These are phyloP conservation scores for Francoa sonchifolia DNA, from an alignment of 441 rosid genomes.

Conservation along the genomic window DNA sequence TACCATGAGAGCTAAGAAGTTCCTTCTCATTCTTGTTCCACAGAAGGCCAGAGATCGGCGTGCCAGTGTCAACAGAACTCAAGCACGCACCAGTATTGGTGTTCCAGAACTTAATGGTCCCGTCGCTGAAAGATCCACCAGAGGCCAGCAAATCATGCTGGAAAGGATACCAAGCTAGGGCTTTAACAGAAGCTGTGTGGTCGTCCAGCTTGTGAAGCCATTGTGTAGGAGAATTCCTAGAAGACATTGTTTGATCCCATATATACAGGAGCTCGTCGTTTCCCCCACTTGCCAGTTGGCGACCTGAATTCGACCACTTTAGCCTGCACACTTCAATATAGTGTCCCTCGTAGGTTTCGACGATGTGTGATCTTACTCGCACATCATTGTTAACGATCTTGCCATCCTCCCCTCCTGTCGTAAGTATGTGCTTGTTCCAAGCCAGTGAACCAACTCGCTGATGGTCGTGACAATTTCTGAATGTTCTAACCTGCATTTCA, in stretches of 20 bases:
- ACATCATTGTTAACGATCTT: conserved; percentile 30
- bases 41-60: conserved; percentile 31
- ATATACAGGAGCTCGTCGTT: conserved; percentile 42
- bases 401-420: conserved; percentile 35
- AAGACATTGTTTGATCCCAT: conserved; percentile 42
- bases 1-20: conserved; percentile 39
- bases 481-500: conserved; percentile 16
- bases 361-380: conserved; percentile 31
- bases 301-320: conserved; percentile 50
- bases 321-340: conserved; percentile 41
- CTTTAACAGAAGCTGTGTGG: conserved; percentile 50
- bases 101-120: conserved; percentile 45
- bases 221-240: conserved; percentile 20
- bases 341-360: conserved; percentile 37
- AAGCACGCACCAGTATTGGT: conserved; percentile 47
- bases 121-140: conserved; percentile 44
- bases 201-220: conserved; percentile 52
- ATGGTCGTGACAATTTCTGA: conserved; percentile 27
- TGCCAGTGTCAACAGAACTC: conserved; percentile 49
- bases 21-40: conserved; percentile 37
- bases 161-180: conserved; percentile 65
- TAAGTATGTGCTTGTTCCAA: conserved; percentile 33
- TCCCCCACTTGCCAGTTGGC: conserved; percentile 51
- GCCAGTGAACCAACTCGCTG: conserved; percentile 33
- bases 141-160: conserved; percentile 39